These are phyloP conservation scores for Funneliformis geosporum DNA, from an alignment of 192 early-diverging fungal genomes.

Conservation along the genomic window DNA sequence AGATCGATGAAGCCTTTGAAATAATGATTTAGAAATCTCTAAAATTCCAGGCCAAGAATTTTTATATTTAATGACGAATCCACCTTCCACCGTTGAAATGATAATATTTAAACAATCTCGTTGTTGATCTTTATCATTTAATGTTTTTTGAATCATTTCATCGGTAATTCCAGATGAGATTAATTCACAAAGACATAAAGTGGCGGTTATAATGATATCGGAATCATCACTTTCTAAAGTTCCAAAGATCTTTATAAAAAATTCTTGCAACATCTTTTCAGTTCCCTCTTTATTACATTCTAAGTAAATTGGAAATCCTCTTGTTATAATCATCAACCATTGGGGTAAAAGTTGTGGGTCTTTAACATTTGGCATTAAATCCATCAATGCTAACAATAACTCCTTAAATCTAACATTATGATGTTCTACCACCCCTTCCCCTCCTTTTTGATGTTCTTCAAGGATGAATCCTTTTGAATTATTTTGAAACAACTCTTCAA, in stretches of 20 bases:
- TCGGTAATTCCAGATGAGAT: constrained; percentile 75
- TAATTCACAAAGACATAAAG: constrained; percentile 69
- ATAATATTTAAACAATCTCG: constrained; percentile 50
- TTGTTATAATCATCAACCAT: constrained; percentile 81
- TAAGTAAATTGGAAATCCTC: constrained; percentile 72
- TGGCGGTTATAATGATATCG: constrained; percentile 62
- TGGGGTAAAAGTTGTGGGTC: constrained; percentile 79
- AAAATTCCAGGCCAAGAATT: constrained; percentile 86
- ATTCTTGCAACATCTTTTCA: constrained; percentile 50
- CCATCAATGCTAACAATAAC: constrained; percentile 59
- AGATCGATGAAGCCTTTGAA: constrained; percentile 68
- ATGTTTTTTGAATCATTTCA: constrained; percentile 66
- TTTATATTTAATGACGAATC: constrained; percentile 78
- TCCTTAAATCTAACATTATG: constrained; percentile 50
- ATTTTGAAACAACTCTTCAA: constrained; percentile 61
- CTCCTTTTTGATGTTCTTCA: constrained; percentile 37
- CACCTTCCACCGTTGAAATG: constrained; percentile 50
- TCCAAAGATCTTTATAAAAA: constrained; percentile 66
- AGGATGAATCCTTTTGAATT: constrained; percentile 43
- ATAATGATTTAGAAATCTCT: constrained; percentile 70
- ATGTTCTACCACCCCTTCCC: constrained; percentile 20
- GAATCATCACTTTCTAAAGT: constrained; percentile 65
- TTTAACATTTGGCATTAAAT: constrained; percentile 81
- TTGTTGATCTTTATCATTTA: constrained; percentile 36
- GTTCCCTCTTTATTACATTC: constrained; percentile 53